Conservation (phyloP, 768 basidiomycete genomes). For the Russula dissimulans region DNA sequence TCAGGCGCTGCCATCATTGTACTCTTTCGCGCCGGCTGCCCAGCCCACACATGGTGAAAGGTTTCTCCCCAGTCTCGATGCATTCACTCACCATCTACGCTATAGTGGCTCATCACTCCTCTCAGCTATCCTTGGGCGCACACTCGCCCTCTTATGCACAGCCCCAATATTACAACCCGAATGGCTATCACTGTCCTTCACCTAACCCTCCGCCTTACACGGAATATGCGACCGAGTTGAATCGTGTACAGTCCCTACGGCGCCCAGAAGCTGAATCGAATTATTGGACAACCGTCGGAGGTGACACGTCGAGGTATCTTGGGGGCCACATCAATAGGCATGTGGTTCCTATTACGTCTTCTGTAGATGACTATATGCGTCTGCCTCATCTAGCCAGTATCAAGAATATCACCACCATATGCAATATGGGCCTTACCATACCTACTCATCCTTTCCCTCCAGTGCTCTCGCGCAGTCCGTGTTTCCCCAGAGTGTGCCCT, state of each 20-base stretch:
- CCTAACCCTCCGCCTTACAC: slow-evolving; percentile 46
- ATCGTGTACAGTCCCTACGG: slow-evolving; percentile 45
- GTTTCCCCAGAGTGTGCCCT: slow-evolving; percentile 53
- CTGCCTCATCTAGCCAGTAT: slow-evolving; percentile 17
- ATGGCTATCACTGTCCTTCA: slow-evolving; percentile 24
- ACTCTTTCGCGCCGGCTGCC: slow-evolving; percentile 68
- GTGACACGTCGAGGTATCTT: slow-evolving; percentile 52
- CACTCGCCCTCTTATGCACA: slow-evolving; percentile 51
- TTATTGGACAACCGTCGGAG: slow-evolving; percentile 57
- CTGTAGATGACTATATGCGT: slow-evolving; percentile 14
- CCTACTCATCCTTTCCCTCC: slow-evolving; percentile 45
- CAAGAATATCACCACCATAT: slow-evolving; percentile 29
- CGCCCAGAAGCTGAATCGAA: slow-evolving; percentile 37
- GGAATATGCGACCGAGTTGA: slow-evolving; percentile 56
- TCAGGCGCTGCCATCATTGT: slow-evolving; percentile 54
- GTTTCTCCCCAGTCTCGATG: neutral
- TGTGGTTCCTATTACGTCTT: neutral
- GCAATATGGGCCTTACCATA: slow-evolving; percentile 35
- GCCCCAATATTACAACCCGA: slow-evolving; percentile 39
- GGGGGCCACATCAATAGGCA: slow-evolving; percentile 33
- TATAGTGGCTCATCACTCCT: slow-evolving; percentile 52
- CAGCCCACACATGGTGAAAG: slow-evolving; percentile 64
- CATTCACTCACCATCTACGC: slow-evolving; percentile 8
- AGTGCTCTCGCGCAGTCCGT: slow-evolving; percentile 54
- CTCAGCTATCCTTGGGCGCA: slow-evolving; percentile 47